Conservation (phyloP, 2,329 filamentous ascomycete species). For the Raffaelea ambrosiae region DNA sequence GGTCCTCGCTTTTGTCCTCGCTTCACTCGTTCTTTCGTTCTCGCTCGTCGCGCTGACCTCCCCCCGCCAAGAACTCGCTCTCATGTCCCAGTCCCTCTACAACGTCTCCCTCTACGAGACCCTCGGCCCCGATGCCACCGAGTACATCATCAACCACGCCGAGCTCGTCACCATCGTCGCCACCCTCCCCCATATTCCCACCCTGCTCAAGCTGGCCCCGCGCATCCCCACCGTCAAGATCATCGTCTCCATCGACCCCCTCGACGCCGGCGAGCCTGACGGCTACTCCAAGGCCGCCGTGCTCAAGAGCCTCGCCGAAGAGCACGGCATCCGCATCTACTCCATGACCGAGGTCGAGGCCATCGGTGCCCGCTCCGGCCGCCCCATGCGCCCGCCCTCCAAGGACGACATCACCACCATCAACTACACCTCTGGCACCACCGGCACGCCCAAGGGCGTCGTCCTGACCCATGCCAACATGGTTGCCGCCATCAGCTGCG, state of each 20-base stretch:
- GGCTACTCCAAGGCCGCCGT: conserved; percentile 74
- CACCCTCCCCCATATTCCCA: conserved; percentile 72
- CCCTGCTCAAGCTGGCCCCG: conserved; percentile 70
- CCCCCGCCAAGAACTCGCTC: conserved; percentile 61
- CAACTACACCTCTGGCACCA: conserved; percentile 85
- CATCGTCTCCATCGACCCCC: conserved; percentile 76
- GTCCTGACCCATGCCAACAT: conserved; percentile 75
- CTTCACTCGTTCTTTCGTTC: neutral
- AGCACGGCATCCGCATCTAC: conserved; percentile 69
- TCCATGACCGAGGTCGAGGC: conserved; percentile 75
- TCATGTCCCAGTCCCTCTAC: conserved; percentile 79
- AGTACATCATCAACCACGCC: conserved; percentile 93
- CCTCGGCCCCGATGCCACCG: conserved; percentile 79
- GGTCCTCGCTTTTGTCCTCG: neutral
- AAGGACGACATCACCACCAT: conserved; percentile 77
- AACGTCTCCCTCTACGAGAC: conserved; percentile 96
- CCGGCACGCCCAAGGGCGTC: conserved; percentile 74
- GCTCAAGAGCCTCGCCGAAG: conserved; percentile 64
- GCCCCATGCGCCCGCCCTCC: conserved; percentile 61
- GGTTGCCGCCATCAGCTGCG: conserved; percentile 60
- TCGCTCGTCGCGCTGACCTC: neutral
- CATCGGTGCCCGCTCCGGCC: conserved; percentile 62
- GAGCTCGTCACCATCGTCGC: conserved; percentile 66
- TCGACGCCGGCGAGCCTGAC: conserved; percentile 68
- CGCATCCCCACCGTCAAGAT: conserved; percentile 73